Evolutionary conservation across 2,329 filamentous ascomycete genomes (phyloP).

Genomic region (Aschersonia sp.): DNA sequence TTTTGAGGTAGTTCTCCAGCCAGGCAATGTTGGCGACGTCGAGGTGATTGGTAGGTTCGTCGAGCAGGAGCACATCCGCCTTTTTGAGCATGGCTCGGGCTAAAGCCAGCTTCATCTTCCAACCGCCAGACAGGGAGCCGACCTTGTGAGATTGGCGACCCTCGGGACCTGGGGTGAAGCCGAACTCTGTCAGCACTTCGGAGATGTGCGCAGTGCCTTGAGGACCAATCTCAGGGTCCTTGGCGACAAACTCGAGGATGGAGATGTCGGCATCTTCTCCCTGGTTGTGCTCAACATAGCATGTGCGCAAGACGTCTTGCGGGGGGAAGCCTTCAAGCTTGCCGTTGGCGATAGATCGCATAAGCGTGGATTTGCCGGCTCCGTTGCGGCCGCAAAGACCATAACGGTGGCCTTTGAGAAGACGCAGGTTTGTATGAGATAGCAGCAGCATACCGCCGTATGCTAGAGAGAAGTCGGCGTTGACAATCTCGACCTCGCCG

Average conservation of each 20-base stretch:
- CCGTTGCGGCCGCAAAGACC: constrained; percentile 95
- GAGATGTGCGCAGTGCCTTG: constrained; percentile 72
- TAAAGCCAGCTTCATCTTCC: constrained; percentile 99
- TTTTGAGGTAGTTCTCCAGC: constrained; percentile 89
- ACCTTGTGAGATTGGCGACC: constrained; percentile 83
- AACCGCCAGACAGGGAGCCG: constrained; percentile 89
- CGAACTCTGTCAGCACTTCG: constrained; percentile 75
- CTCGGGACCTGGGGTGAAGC: constrained; percentile 80
- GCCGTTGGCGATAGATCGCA: constrained; percentile 89
- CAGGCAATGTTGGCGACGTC: constrained; percentile 94
- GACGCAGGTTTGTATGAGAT: constrained; percentile 86
- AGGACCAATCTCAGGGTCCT: constrained; percentile 72
- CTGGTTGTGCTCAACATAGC: constrained; percentile 98
- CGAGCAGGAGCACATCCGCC: constrained; percentile 89
- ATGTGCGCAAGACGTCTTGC: constrained; percentile 84
- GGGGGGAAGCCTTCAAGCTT: constrained; percentile 95
- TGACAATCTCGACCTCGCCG: constrained; percentile 91
- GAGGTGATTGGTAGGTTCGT: constrained; percentile 98
- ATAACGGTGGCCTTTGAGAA: constrained; percentile 94
- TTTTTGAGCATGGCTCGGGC: constrained; percentile 93
- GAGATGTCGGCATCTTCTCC: constrained; percentile 94
- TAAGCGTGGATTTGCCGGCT: constrained; percentile 96
- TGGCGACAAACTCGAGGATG: constrained; percentile 84
- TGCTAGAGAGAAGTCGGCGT: constrained; percentile 91
- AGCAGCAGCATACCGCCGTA: constrained; percentile 96